Percentiles rank a stretch among this genome's conserved stretches.
Conservation (phyloP, 1,139 yeast genomes). For the Petasospora fabianii region DNA sequence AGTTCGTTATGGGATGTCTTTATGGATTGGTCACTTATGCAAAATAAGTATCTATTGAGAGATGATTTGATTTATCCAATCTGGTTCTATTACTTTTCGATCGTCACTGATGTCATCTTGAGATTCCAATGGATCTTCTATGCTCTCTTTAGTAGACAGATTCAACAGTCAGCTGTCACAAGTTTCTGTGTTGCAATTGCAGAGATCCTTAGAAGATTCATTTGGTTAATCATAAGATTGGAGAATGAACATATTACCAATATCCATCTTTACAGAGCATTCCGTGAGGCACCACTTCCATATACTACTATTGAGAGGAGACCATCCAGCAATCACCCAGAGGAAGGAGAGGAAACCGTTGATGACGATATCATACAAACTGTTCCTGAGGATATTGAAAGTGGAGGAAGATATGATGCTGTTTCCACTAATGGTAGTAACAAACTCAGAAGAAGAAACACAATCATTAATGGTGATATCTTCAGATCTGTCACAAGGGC, state of each 20-base stretch:
- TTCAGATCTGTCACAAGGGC: conserved; percentile 53
- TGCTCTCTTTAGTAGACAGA: conserved; percentile 59
- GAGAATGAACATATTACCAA: conserved; percentile 95
- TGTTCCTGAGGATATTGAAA: conserved; percentile 6
- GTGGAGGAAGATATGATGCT: conserved; percentile 4
- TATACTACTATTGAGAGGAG: conserved; percentile 44
- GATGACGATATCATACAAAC: conserved; percentile 5
- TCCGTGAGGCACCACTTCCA: conserved; percentile 83
- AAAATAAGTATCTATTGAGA: conserved; percentile 63
- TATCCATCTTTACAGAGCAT: conserved; percentile 78
- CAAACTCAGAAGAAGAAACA: conserved; percentile 15
- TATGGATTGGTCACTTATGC: conserved; percentile 94
- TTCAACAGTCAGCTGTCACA: conserved; percentile 88
- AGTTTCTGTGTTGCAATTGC: conserved; percentile 81
- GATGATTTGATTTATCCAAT: conserved; percentile 60
- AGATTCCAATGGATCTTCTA: conserved; percentile 93
- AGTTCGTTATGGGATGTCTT: conserved; percentile 82
- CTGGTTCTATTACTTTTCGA: conserved; percentile 67
- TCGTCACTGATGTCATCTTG: conserved; percentile 65
- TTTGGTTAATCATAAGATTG: conserved; percentile 90
- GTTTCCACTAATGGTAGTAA: neutral
- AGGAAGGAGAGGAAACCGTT: conserved; percentile 11
- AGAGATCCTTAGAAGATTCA: conserved; percentile 74
- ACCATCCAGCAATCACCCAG: neutral
- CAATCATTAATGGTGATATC: conserved; percentile 31